Evolutionary conservation across 768 basidiomycete genomes (phyloP).

Genomic region (Agrocybe praecox): DNA sequence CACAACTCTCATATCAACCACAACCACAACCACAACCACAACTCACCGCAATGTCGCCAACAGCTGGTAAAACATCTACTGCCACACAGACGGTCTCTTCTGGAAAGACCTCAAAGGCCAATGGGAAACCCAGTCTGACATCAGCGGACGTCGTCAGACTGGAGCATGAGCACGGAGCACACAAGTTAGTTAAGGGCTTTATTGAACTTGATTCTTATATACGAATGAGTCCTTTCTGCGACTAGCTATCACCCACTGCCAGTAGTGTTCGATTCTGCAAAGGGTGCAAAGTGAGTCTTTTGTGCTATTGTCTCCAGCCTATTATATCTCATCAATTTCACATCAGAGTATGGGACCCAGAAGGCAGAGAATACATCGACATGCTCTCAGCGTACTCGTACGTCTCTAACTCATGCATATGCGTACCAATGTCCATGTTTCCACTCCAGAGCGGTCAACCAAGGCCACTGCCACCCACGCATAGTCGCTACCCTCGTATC

Average conservation of each 20-base stretch:
- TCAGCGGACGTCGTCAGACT: constrained; percentile 68
- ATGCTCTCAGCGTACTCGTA: constrained; percentile 98
- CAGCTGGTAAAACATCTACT: constrained; percentile 7
- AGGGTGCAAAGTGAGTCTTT: constrained; percentile 82
- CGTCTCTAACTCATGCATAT: constrained; percentile 26
- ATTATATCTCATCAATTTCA: not conserved
- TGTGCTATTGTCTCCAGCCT: constrained; percentile 29
- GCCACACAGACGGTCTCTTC: not conserved
- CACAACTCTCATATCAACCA: constrained; percentile 5
- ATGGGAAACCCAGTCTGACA: constrained; percentile 9
- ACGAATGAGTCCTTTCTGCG: constrained; percentile 43
- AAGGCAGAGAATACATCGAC: constrained; percentile 95
- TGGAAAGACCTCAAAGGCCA: constrained; percentile 15
- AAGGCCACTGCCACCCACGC: constrained; percentile 93
- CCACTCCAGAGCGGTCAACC: constrained; percentile 75
- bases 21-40: constrained; percentile 7
- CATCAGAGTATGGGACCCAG: constrained; percentile 84
- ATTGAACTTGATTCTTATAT: constrained; percentile 33
- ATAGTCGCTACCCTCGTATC: constrained; percentile 80
- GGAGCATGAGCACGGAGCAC: constrained; percentile 83
- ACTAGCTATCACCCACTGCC: constrained; percentile 94
- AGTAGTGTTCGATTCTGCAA: constrained; percentile 89
- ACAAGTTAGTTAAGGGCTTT: constrained; percentile 67
- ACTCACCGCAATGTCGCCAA: constrained; percentile 12
- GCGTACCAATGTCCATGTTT: not conserved